phyloP scores from a whole-genome alignment of 208 protist genomes.

The Blechomonas ayalai region DNA sequence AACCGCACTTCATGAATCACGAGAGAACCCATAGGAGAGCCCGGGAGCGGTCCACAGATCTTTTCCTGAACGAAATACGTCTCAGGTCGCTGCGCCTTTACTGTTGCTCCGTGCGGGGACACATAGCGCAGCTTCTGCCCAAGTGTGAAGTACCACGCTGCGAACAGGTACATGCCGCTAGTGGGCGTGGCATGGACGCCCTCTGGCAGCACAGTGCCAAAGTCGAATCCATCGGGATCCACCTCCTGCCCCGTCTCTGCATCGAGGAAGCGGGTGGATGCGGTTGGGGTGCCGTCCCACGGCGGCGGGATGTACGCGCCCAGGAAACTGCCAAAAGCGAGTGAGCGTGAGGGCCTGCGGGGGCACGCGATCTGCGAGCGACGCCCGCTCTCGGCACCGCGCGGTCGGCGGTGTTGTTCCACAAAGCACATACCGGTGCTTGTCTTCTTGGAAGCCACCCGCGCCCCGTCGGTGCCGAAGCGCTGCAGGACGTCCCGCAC shows the following conservation, averaged over 20 bases:
- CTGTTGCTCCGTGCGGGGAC: background rate
- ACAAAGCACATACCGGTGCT: conserved; percentile 83
- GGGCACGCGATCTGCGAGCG: background rate
- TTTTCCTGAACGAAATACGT: conserved; percentile 59
- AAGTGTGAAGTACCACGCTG: conserved; percentile 63
- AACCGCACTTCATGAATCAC: conserved; percentile 45
- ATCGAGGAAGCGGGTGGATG: conserved; percentile 39
- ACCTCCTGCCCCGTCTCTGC: conserved; percentile 17
- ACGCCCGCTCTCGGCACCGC: background rate
- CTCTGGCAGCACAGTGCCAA: background rate
- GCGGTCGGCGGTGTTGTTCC: background rate
- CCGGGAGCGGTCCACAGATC: conserved; percentile 8
- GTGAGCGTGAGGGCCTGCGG: conserved; percentile 4
- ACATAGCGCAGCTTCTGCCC: conserved; percentile 44
- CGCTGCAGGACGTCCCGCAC: conserved; percentile 36
- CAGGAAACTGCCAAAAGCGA: conserved; percentile 49
- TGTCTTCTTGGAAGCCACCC: conserved; percentile 36
- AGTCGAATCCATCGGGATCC: conserved; percentile 1
- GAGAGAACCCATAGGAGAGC: conserved; percentile 2
- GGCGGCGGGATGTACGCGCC: conserved; percentile 38
- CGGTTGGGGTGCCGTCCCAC: background rate
- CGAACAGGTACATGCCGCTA: conserved; percentile 21
- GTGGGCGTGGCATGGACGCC: conserved; percentile 3
- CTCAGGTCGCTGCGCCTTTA: background rate
- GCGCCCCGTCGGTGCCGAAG: conserved; percentile 13